phyloP scores from a whole-genome alignment of 2,329 filamentous ascomycete species.

The Pseudonectria buxi region DNA sequence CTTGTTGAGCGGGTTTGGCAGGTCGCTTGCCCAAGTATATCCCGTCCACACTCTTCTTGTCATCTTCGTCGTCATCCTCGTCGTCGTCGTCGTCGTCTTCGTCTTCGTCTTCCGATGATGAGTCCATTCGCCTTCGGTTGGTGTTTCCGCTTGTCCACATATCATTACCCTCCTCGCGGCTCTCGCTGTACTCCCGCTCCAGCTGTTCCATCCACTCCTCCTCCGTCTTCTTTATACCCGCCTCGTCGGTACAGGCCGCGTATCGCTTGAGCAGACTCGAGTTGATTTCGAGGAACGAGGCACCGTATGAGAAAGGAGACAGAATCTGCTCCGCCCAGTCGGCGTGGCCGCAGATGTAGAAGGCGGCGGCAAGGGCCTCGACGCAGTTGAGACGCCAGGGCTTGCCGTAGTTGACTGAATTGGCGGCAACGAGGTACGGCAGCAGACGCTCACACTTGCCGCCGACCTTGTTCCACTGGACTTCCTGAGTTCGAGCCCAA shows the following conservation, averaged over 20 bases:
- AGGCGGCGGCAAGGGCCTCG: slow-evolving; percentile 87
- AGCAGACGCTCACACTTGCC: slow-evolving; percentile 87
- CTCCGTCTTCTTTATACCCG: slow-evolving; percentile 75
- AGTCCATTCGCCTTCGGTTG: slow-evolving; percentile 56
- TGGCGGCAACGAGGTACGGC: slow-evolving; percentile 93
- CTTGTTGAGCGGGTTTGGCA: slow-evolving; percentile 13
- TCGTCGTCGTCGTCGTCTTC: slow-evolving; percentile 41
- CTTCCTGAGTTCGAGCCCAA: slow-evolving; percentile 87
- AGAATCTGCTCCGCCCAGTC: slow-evolving; percentile 88
- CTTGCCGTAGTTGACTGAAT: slow-evolving; percentile 94
- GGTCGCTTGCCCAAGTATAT: slow-evolving; percentile 56
- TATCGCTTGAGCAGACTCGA: slow-evolving; percentile 74
- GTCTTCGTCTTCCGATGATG: slow-evolving; percentile 50
- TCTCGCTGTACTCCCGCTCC: slow-evolving; percentile 82
- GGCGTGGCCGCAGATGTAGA: slow-evolving; percentile 81
- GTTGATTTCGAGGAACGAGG: slow-evolving; percentile 88
- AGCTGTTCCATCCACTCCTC: slow-evolving; percentile 83
- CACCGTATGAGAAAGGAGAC: slow-evolving; percentile 79
- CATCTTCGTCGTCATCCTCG: slow-evolving; percentile 36
- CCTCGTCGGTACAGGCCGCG: slow-evolving; percentile 74
- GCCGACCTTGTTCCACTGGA: slow-evolving; percentile 86
- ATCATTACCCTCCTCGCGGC: slow-evolving; percentile 63
- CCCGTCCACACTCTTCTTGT: slow-evolving; percentile 44
- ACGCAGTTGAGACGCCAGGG: slow-evolving; percentile 95
- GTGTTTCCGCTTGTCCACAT: slow-evolving; percentile 89